Conservation (phyloP, 768 basidiomycete species). For the Boletus tylopilopsis region DNA sequence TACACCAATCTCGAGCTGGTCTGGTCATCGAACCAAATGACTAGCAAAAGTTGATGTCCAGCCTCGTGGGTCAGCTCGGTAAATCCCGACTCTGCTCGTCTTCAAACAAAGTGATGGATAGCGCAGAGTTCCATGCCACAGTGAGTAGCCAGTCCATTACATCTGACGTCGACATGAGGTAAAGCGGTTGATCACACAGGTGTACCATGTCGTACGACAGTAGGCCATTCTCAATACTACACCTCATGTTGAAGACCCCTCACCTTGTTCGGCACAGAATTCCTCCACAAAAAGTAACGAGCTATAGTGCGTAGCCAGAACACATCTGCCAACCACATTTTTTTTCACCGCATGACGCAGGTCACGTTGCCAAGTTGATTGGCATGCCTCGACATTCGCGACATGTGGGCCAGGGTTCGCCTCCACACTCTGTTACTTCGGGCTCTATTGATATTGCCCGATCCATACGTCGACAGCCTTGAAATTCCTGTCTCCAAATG, state of each 20-base stretch:
- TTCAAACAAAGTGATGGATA: constrained; percentile 40
- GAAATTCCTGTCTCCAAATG: constrained; percentile 61
- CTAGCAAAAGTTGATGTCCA: not conserved
- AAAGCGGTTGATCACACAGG: constrained; percentile 39
- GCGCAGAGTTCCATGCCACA: constrained; percentile 60
- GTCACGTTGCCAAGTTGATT: constrained; percentile 75
- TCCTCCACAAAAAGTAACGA: constrained; percentile 65
- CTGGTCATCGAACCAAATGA: not conserved
- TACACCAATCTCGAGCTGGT: not conserved
- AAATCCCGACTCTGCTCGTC: not conserved
- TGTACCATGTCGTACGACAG: constrained; percentile 66
- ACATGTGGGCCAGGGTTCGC: constrained; percentile 77
- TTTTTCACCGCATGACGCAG: constrained; percentile 32
- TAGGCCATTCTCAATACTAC: constrained; percentile 9
- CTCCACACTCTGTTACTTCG: not conserved
- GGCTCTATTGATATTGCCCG: not conserved
- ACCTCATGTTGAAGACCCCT: not conserved
- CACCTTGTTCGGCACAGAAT: constrained; percentile 35
- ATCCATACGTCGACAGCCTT: constrained; percentile 52
- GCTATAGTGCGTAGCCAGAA: constrained; percentile 66
- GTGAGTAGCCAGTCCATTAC: constrained; percentile 30
- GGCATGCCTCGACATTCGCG: constrained; percentile 78
- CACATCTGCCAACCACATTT: not conserved
- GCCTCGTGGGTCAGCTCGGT: not conserved
- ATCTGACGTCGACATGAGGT: not conserved